phyloP scores from a whole-genome alignment of 148 eudicot genomes.

The Heliamphora exappendiculata region DNA sequence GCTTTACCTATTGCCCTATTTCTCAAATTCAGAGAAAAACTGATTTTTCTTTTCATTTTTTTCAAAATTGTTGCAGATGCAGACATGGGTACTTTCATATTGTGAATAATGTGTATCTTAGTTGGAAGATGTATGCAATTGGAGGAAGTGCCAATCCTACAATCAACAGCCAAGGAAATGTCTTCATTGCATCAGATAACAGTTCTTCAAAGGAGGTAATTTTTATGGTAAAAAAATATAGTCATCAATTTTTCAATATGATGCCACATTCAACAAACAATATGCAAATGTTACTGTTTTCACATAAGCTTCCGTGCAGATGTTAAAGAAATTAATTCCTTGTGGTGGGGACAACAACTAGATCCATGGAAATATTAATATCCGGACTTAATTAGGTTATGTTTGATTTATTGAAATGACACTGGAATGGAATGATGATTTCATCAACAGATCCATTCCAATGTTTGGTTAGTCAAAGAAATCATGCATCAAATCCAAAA shows the following conservation, averaged over 20 bases:
- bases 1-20: background rate
- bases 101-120: conserved; percentile 19
- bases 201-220: conserved; percentile 19
- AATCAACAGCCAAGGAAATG: conserved; percentile 24
- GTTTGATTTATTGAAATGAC: no score
- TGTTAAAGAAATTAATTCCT: background rate
- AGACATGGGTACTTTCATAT: conserved; percentile 25
- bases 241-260: background rate
- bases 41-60: background rate
- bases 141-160: conserved; percentile 25
- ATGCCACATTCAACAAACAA: background rate
- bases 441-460: no score
- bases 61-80: conserved; percentile 21
- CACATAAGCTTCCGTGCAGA: background rate
- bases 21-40: background rate
- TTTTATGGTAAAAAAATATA: background rate
- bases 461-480: no score
- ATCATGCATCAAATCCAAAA: no score
- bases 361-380: conserved; percentile 1
- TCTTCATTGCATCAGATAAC: conserved; percentile 15
- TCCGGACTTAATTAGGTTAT: no score
- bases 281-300: background rate
- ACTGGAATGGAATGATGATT: no score
- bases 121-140: conserved; percentile 24
- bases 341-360: background rate